These are phyloP conservation scores for Trichophyton schoenleinii DNA, from an alignment of 2,329 filamentous ascomycete species.

Conservation along the genomic window DNA sequence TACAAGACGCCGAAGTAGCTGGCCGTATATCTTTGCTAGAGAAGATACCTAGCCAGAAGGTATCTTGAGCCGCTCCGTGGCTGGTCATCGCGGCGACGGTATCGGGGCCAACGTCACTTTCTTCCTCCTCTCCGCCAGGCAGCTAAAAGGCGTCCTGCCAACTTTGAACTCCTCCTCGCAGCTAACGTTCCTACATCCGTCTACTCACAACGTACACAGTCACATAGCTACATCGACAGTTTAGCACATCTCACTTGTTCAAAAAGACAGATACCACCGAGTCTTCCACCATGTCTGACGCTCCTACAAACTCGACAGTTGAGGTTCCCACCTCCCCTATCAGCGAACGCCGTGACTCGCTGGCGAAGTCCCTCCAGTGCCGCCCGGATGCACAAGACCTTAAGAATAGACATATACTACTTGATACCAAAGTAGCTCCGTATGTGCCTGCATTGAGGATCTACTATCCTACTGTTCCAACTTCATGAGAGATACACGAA, in stretches of 20 bases:
- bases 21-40: background rate
- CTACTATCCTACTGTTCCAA: slow-evolving; percentile 1
- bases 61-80: background rate
- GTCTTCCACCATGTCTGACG: background rate
- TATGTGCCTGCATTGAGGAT: slow-evolving; percentile 26
- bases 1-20: background rate
- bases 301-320: slow-evolving; percentile 20
- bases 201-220: background rate
- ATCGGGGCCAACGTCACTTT: background rate
- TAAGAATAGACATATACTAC: slow-evolving; percentile 55
- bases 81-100: background rate
- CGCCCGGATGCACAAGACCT: slow-evolving; percentile 55
- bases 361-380: slow-evolving; percentile 59
- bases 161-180: background rate
- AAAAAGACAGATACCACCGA: background rate
- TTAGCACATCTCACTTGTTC: background rate
- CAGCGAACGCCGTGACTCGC: slow-evolving; percentile 47
- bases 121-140: background rate
- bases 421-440: slow-evolving; percentile 56
- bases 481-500: background rate
- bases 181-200: background rate
- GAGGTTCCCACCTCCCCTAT: slow-evolving; percentile 49
- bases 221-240: background rate
- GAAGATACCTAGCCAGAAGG: background rate
- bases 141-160: background rate